Conservation (phyloP, 805 yeast genomes). For the Hanseniaspora pseudoguilliermondii region DNA sequence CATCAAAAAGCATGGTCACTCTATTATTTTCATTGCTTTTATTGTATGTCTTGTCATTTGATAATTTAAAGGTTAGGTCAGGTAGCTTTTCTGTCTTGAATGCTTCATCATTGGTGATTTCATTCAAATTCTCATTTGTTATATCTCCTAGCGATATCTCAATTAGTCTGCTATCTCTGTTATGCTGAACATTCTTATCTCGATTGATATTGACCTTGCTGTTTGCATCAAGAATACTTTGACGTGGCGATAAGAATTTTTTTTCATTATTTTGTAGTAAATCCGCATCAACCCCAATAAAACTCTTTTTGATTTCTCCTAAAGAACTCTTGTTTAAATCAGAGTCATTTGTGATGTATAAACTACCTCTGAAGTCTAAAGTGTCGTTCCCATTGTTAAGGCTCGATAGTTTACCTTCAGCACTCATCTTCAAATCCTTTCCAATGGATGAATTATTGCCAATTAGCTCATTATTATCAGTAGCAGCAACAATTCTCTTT, state of each 20-base stretch:
- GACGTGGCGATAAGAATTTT: not conserved
- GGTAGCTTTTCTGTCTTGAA: not conserved
- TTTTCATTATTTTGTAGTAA: not conserved
- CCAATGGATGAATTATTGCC: not conserved
- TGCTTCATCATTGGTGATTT: not conserved
- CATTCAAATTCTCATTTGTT: conserved; percentile 3
- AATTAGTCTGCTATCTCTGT: conserved; percentile 9
- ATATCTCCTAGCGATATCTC: conserved; percentile 10
- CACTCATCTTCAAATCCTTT: not conserved
- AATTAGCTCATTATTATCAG: not conserved
- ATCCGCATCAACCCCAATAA: not conserved
- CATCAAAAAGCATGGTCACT: conserved; percentile 25
- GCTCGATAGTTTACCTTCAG: not conserved
- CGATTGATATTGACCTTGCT: not conserved
- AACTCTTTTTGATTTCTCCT: not conserved
- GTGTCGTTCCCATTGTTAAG: not conserved
- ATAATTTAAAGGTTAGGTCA: not conserved
- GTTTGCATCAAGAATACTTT: not conserved
- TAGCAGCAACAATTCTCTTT: not conserved
- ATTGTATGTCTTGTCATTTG: not conserved
- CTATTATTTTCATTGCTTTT: conserved; percentile 15
- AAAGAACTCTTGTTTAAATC: conserved; percentile 3
- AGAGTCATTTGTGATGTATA: conserved; percentile 5
- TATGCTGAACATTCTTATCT: not conserved
- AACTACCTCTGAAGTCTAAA: conserved; percentile 6